These are phyloP conservation scores for Puccinia polysora DNA, from an alignment of 1,284 basidiomycete genomes.

Conservation along the genomic window DNA sequence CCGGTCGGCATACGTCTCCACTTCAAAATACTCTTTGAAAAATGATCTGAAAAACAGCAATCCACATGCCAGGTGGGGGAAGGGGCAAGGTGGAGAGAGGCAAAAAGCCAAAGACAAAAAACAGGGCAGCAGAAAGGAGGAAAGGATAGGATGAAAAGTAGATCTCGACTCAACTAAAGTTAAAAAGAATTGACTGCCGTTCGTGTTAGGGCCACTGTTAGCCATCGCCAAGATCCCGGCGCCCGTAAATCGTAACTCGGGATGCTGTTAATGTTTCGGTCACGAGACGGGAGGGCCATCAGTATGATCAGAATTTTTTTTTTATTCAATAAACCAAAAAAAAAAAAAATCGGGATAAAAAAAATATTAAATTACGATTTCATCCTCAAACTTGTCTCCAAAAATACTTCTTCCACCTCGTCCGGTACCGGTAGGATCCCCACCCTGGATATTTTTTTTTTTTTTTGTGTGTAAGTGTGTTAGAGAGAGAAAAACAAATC, in stretches of 20 bases:
- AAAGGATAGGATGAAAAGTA: no score
- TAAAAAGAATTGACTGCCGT: constrained; percentile 46
- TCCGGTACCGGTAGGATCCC: constrained; percentile 48
- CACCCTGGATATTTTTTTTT: constrained; percentile 32
- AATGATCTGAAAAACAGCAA: no score
- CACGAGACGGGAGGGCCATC: not conserved
- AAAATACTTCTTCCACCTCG: constrained; percentile 49
- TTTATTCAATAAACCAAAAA: not conserved
- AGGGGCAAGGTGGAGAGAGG: not conserved
- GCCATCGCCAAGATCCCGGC: constrained; percentile 49
- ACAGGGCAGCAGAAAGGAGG: not conserved
- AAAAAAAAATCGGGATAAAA: not conserved
- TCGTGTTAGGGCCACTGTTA: constrained; percentile 47
- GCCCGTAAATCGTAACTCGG: constrained; percentile 46
- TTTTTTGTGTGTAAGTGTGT: not conserved
- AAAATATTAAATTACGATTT: constrained; percentile 30
- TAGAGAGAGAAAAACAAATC: not conserved
- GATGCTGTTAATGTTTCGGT: constrained; percentile 45
- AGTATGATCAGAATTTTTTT: not conserved
- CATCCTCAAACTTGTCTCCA: constrained; percentile 47
- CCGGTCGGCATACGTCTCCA: no score
- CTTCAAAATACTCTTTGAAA: no score
- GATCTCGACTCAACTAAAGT: constrained; percentile 31
- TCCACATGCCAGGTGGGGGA: no score
- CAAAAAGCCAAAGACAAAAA: not conserved